Evolutionary conservation across 805 yeast species (phyloP).

Genomic region (Henningerozyma blattae): DNA sequence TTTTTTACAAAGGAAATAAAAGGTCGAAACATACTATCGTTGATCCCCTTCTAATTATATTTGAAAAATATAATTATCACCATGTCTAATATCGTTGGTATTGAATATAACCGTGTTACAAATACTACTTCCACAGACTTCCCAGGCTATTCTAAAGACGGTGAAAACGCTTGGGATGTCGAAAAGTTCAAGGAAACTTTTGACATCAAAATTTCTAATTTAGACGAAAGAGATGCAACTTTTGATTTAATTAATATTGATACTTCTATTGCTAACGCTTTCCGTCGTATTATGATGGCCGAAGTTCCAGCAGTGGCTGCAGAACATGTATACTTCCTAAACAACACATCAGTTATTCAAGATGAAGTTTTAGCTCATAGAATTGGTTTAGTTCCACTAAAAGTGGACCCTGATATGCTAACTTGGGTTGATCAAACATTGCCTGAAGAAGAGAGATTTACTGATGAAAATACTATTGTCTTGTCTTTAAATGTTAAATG

Average conservation of each 20-base stretch:
- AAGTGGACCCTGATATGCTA: slow-evolving; percentile 79
- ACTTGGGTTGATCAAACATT: slow-evolving; percentile 65
- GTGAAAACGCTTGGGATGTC: slow-evolving; percentile 70
- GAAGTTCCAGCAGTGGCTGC: slow-evolving; percentile 96
- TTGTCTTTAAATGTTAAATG: slow-evolving; percentile 73
- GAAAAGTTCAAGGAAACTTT: slow-evolving; percentile 62
- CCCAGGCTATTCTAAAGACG: slow-evolving; percentile 62
- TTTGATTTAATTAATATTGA: slow-evolving; percentile 82
- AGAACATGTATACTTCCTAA: slow-evolving; percentile 79
- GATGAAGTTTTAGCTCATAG: slow-evolving; percentile 96
- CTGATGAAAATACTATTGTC: slow-evolving; percentile 84
- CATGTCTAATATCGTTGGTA: slow-evolving; percentile 56
- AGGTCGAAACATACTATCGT: too few relatives aligned
- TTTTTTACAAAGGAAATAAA: too few relatives aligned
- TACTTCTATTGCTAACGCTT: slow-evolving; percentile 90
- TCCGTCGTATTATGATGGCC: slow-evolving; percentile 91
- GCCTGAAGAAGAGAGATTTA: slow-evolving; percentile 59
- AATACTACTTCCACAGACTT: slow-evolving; percentile 84
- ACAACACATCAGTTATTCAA: slow-evolving; percentile 92
- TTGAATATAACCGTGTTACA: slow-evolving; percentile 84
- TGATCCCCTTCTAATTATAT: too few relatives aligned
- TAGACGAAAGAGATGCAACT: slow-evolving; percentile 61
- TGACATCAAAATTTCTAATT: slow-evolving; percentile 53
- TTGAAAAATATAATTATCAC: too few relatives aligned
- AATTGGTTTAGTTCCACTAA: slow-evolving; percentile 83